Conservation (phyloP, 805 yeast genomes). For the Candida dajiaensis region DNA sequence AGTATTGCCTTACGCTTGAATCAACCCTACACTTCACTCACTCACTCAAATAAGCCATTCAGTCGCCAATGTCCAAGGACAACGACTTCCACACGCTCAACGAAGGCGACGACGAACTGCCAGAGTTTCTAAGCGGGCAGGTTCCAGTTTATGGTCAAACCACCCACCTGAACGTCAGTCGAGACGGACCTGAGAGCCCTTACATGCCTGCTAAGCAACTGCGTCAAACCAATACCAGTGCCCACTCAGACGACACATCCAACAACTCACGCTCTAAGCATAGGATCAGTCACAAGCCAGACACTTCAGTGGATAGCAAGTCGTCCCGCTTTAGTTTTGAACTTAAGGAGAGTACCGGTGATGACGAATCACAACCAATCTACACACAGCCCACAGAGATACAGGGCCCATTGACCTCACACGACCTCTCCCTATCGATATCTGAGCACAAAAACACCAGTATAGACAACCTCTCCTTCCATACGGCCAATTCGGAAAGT, state of each 20-base stretch:
- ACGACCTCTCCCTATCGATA: neutral
- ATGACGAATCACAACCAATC: neutral
- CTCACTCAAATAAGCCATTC: neutral
- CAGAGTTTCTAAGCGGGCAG: neutral
- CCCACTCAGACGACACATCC: neutral
- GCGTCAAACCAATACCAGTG: neutral
- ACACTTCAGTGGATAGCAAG: neutral
- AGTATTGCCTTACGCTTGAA: too few relatives aligned
- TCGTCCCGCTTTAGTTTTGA: constrained; percentile 4
- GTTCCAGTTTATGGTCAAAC: neutral
- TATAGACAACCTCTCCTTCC: constrained; percentile 11
- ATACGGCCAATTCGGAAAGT: constrained; percentile 17
- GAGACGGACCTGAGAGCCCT: neutral
- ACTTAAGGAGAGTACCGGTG: neutral
- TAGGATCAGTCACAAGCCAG: neutral
- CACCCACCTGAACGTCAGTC: neutral
- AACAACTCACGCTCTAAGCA: neutral
- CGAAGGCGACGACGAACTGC: neutral
- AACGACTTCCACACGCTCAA: neutral
- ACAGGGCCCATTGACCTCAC: neutral
- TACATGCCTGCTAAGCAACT: neutral
- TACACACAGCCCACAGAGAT: neutral
- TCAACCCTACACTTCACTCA: too few relatives aligned
- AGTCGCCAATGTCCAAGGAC: neutral
- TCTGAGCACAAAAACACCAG: neutral